Base-by-base conservation (phyloP, 306 rosid species). In the Sicyos baderoa region DNA sequence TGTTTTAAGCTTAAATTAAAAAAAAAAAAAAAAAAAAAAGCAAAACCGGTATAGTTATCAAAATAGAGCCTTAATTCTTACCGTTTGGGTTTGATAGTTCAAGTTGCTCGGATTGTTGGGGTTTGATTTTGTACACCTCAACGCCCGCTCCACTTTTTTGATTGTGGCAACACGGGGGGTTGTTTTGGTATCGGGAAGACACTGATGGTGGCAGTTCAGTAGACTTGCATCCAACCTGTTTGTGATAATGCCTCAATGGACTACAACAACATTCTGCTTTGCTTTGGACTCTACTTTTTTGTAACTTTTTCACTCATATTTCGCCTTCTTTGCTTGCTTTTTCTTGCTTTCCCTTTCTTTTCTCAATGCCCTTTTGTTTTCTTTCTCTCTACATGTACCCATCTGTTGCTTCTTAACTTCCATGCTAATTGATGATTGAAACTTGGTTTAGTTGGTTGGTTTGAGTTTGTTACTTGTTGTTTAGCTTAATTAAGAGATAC, bases 151-250 rank as follows among this genome's bases (percentile, higher is more conserved):
- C 35, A 29, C 45, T 40, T 57, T 37, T 19, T 15, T 72, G 84
- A 75, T 75, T 16, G 72, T 70, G 82, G 83, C 85, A 84, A 73
- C 54, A 75, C 87, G 54, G 6, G 45, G 21, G 29, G 6, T 9
- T 25, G 77, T 75, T 58, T 49, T 78, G 78, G 18, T 54, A 79
- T 75, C 74, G 53, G 60, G 74, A 70, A 37, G 82, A 80, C 93
- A 87, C 58, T 56, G 93, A 89, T 73, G 27, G 84, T 67, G 82
- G 76, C 89, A 74, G 45, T 47, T 74, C 87, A 27, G 17, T 37
- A 21, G n/a, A 16, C 80, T 6, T 17, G 68, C 67, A 56, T 47
- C 75, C 53, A 18, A 57, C 69, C 74, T 74, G 74, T 70, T 63
- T 63, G 23, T 11, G 68, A 62, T 4, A 25, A 37, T 72, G 81